A percentile compares a stretch with the other conserved stretches of the same genome.
These are phyloP conservation scores for Mortierella sp. DNA, from an alignment of 371 early-diverging fungal species.

Conservation along the genomic window DNA sequence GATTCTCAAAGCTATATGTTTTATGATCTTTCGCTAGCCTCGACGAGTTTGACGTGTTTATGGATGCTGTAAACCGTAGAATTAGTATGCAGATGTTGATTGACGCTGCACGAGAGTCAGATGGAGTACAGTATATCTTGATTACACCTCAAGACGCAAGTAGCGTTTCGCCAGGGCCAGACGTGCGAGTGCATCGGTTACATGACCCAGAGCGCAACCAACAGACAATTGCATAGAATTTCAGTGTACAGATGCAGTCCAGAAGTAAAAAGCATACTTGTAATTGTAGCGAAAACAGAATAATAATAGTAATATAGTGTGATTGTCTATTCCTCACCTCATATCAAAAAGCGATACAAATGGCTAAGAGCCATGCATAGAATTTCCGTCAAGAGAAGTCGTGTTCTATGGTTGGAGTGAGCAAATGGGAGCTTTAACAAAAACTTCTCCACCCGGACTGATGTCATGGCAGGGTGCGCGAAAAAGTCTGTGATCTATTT, in stretches of 20 bases:
- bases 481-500: not conserved
- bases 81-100: slow-evolving; percentile 92
- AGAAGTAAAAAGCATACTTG: not conserved
- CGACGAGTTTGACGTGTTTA: slow-evolving; percentile 99
- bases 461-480: not conserved
- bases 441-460: no score
- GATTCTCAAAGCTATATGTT: not conserved
- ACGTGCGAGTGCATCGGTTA: slow-evolving; percentile 77
- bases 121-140: slow-evolving; percentile 89
- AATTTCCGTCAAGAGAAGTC: no score
- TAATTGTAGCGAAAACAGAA: not conserved
- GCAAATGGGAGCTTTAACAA: no score
- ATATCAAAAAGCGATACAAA: no score
- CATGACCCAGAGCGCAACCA: slow-evolving; percentile 80
- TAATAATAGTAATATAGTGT: no score
- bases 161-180: slow-evolving; percentile 71
- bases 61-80: slow-evolving; percentile 98
- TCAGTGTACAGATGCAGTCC: not conserved
- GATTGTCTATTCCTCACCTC: no score
- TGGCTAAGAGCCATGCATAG: no score
- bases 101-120: slow-evolving; percentile 78
- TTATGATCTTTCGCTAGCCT: slow-evolving; percentile 63
- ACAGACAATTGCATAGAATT: slow-evolving; percentile 21
- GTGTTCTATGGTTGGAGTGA: no score
- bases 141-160: slow-evolving; percentile 93